Base-by-base conservation (phyloP, 2,329 filamentous ascomycete species). In the Dothideomycetidae sp. region DNA sequence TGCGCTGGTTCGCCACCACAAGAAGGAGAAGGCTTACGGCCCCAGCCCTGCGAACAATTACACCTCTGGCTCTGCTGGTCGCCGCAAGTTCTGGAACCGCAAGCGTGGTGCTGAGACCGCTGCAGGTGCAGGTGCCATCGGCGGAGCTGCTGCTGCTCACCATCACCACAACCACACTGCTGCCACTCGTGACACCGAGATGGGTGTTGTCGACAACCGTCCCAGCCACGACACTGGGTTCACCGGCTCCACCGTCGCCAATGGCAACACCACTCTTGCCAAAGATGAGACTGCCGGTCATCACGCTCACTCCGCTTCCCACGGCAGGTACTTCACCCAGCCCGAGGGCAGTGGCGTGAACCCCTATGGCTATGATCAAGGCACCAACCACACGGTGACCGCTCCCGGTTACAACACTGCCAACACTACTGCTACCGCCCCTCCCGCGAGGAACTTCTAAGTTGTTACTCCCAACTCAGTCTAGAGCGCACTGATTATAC, bases 1-100 rank as follows among this genome's bases (percentile, higher is more conserved):
- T 35, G 64, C 69, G 34, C 70, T 88, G 31, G 71, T 71, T 48
- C 74, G 76, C 42, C 68, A 81, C 57, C 78, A 81, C 64, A 74
- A 75, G 61, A 77, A 75, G 50, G 77, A 82, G 61, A 81, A 80
- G 64, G 72, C 73, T 37, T 81, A 71, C 53, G 78, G 78, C 10
- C 78, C 75, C 23, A 64, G 66, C 33, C 75, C 76, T 14, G 56
- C 61, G 45, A 80, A 79, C 62, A 66, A 73, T 58, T 84, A 84
- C 62, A 81, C 78, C 18, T 64, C 63, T 29, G 75, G 74, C 36
- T 67, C 61, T 18, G 68, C 65, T 47, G 61, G 60, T 44, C 63
- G 59, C 45, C 45, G 48, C 28, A 36, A 39, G 15, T 66, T 65
- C 56, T 68, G 55, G 50, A 45, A 53, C 42, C 53, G 55, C 37